Conservation (phyloP, 495 filamentous ascomycete genomes). For the Talaromyces trachyspermus region DNA sequence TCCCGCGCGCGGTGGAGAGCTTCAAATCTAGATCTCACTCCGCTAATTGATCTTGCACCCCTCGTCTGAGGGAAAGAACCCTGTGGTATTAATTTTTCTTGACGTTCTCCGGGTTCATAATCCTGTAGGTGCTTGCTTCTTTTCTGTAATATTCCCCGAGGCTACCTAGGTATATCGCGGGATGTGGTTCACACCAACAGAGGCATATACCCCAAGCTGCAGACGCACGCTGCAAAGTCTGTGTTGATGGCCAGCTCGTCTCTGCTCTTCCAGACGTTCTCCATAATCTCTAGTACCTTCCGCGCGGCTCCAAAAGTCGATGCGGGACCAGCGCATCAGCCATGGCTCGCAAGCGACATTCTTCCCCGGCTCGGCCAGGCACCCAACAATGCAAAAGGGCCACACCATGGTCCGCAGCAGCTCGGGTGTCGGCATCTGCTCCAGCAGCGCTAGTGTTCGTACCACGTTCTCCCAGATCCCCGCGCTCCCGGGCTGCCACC, state of each 20-base stretch:
- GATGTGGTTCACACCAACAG: conserved; percentile 14
- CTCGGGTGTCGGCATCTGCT: conserved; percentile 7
- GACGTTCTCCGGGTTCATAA: too few species aligned
- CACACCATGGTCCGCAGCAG: conserved; percentile 39
- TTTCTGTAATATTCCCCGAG: too few species aligned
- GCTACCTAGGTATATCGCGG: too few species aligned
- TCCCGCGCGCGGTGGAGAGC: neutral
- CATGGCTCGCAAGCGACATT: conserved; percentile 32
- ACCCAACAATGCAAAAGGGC: conserved; percentile 47
- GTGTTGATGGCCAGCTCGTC: conserved; percentile 8
- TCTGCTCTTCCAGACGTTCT: conserved; percentile 39
- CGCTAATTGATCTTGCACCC: too few species aligned
- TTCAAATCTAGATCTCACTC: too few species aligned
- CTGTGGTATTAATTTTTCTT: neutral
- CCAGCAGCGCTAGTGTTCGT: conserved; percentile 25
- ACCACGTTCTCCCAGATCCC: conserved; percentile 31
- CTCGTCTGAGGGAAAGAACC: too few species aligned
- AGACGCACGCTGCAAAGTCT: conserved; percentile 18
- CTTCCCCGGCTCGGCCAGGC: conserved; percentile 36
- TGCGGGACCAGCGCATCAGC: conserved; percentile 29
- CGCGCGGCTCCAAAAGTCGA: conserved; percentile 36
- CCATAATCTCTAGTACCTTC: conserved; percentile 44
- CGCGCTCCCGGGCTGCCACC: conserved; percentile 41
- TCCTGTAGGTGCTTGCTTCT: neutral
- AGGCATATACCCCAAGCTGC: conserved; percentile 11